A percentile compares a stretch with the other conserved stretches of the same genome.
phyloP scores from a whole-genome alignment of 164 flowering plant species.

The Macadamia tetraphylla region DNA sequence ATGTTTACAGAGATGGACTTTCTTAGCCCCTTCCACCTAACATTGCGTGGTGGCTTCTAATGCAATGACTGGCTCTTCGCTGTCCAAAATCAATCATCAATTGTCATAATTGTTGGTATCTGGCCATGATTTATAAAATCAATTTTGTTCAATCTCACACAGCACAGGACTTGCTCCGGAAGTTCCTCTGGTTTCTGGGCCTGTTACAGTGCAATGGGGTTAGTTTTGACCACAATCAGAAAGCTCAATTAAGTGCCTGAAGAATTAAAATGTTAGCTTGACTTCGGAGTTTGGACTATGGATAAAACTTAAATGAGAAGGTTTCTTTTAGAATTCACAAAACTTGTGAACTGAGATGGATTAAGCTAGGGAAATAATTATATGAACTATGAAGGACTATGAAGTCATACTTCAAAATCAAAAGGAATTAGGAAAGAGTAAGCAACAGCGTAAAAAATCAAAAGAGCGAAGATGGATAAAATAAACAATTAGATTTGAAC shows the following conservation, averaged over 20 bases:
- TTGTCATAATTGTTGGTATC: constrained; percentile 58
- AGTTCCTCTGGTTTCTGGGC: constrained; percentile 91
- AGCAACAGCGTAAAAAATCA: background rate
- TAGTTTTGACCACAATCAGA: background rate
- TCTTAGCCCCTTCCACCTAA: background rate
- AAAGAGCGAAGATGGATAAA: background rate
- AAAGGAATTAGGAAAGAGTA: background rate
- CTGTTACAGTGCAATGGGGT: constrained; percentile 29
- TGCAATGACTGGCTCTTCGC: background rate
- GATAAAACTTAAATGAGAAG: no score
- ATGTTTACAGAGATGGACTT: background rate
- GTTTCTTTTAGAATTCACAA: background rate
- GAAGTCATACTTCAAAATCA: background rate
- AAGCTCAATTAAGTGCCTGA: no score
- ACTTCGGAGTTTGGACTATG: no score
- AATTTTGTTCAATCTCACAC: constrained; percentile 72
- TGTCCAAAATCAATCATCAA: constrained; percentile 17
- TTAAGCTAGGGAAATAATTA: background rate
- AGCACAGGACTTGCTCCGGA: constrained; percentile 81
- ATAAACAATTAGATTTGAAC: background rate
- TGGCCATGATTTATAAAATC: constrained; percentile 80
- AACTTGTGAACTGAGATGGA: background rate
- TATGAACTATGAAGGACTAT: background rate
- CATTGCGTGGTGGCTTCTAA: background rate
- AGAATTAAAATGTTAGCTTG: no score